Evolutionary conservation across 116 monocot genomes (phyloP), one percentile per base, ranked within the genome.

Genomic region (Thalassia testudinum): DNA sequence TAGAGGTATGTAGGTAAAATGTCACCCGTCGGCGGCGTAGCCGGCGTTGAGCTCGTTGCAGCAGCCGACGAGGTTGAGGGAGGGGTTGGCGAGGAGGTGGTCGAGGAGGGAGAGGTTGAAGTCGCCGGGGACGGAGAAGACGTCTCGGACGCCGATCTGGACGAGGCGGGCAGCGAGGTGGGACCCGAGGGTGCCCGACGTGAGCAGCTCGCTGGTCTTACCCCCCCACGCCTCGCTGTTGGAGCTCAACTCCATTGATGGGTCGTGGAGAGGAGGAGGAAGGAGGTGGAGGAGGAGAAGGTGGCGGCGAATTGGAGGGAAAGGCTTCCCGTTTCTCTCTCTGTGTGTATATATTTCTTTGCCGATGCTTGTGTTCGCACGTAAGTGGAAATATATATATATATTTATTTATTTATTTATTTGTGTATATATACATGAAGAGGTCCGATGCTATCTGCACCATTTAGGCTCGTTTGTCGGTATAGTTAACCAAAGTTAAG

Each of bases 21-120:
- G 30, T 34, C 10, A 34, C 45, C 81, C 75, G 13, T 75, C 75
- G 23, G 75, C 75, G 24, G 75, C 75, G 49, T 70, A 75, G 6
- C 82, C 87, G 18, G 82, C 87, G 65, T 86, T 82, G 64, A 82
- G 83, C 71, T 82, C 82, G 73, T 71, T 74, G 70, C 82, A 82
- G 73, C 87, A 88, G 27, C 87, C 87, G 37, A 83, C 37, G 62
- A 72, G 66, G 59, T 47, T 66, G 52, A 74, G 76, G 18, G 59
- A 78, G 25, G 76, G 73, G 64, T 88, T 82, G 52, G 76, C 87
- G 59, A 76, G 53, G 29, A 88, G 79, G 56, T 88, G 71, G 63
- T 83, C 83, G 29, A 83, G 83, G 23, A 83, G 75, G 26, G 78
- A 74, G 60, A 84, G 75, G 70, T 84, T 84, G 79, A 84, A 84